Evolutionary conservation across 192 early-diverging fungal genomes (phyloP), one percentile per base, ranked within the genome.

Genomic region (Coemansia sp.): DNA sequence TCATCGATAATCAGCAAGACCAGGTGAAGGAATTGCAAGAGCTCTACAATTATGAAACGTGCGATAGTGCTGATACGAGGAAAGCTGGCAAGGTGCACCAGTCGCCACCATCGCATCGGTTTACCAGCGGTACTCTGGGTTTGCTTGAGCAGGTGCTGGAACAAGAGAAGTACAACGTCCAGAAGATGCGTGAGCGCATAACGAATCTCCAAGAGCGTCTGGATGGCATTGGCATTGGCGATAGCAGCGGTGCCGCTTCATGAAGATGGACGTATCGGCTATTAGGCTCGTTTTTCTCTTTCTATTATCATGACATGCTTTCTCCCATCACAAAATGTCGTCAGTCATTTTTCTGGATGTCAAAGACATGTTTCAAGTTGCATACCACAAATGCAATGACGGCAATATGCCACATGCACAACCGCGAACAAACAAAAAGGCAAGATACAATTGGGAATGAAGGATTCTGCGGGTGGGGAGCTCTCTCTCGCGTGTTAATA

Each of bases 121-220:
- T 71, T 34, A 38, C 65, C 5, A 46, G 38, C 7, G 53, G 54
- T 12, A 62, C 58, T 4, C 33, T 73, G 56, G 59, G 57, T 4
- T 36, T 36, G 8, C 65, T 73, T 21, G 41, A 63, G 38, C 40
- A 35, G 24, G 60, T 53, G 62, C 39, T 79, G 36, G 67, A 69
- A 11, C 56, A 50, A 3, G 70, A 79, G 56, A 55, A 67, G 26
- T n/a, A 35, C 29, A 38, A 24, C 18, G 34, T 79, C 42, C 43
- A 33, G 18, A 60, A 73, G 35, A 67, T 60, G 8, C 63, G 66
- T 44, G 63, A 70, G 14, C 70, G 70, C 56, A 70, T 79, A 19
- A 27, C 43, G 2, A 63, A 73, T 40, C 55, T 79, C 15, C 60
- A 61, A n/a, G 55, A 58, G 15, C 67, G 60, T 14, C 58, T 79